Percentiles rank a stretch among this genome's conserved stretches.
These are phyloP conservation scores for Diophrys sp. DNA, from an alignment of 73 alveolate species.

Conservation along the genomic window DNA sequence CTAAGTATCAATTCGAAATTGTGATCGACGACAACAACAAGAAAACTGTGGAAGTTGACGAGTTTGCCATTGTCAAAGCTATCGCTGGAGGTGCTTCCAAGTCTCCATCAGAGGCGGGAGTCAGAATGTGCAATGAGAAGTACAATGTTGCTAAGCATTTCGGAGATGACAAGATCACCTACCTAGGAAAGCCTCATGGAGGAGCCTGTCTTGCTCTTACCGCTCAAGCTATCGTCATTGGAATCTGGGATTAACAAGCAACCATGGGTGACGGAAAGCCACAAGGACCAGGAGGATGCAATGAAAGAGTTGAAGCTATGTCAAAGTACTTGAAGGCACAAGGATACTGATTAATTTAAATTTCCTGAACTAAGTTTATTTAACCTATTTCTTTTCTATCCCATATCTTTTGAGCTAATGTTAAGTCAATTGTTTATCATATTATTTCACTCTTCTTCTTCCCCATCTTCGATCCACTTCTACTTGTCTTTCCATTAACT, in stretches of 20 bases:
- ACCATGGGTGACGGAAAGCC: constrained; percentile 24
- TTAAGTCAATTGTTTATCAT: too few relatives aligned
- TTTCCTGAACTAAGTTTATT: neutral
- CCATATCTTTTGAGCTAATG: too few relatives aligned
- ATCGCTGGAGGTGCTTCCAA: constrained; percentile 33
- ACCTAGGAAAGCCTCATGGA: constrained; percentile 43
- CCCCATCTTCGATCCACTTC: too few relatives aligned
- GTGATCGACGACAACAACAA: constrained; percentile 24
- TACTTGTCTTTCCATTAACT: too few relatives aligned
- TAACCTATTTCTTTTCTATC: too few relatives aligned
- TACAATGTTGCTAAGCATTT: constrained; percentile 36
- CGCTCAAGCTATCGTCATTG: constrained; percentile 20
- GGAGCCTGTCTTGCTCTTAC: constrained; percentile 46
- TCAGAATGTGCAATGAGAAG: constrained; percentile 44
- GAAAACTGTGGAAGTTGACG: constrained; percentile 25
- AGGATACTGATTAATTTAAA: constrained; percentile 23
- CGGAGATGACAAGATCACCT: constrained; percentile 30
- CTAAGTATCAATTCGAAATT: constrained; percentile 28
- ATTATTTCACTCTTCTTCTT: too few relatives aligned
- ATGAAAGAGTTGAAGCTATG: constrained; percentile 37
- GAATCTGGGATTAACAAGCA: constrained; percentile 35
- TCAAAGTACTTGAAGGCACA: constrained; percentile 16
- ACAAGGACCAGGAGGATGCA: constrained; percentile 39
- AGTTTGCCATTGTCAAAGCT: constrained; percentile 10
- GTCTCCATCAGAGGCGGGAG: constrained; percentile 38